Evolutionary conservation across 2,329 filamentous ascomycete species (phyloP), one percentile per base, ranked within the genome.

Genomic region (Alternaria atra): DNA sequence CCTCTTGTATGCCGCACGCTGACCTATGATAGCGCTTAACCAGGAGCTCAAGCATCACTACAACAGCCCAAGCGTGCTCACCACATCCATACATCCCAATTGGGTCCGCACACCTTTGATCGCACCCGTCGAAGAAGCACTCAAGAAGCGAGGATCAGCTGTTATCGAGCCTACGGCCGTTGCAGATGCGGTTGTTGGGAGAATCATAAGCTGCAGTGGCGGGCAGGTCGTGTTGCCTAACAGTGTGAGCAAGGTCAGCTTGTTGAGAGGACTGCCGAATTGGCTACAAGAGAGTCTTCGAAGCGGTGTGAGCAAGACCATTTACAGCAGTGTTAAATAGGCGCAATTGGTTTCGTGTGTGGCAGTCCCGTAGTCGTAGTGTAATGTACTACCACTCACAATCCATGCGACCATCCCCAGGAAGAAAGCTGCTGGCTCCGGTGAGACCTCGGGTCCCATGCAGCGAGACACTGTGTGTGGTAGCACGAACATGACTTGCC

Each of bases 221-320:
- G 78, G 75, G 7, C 81, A 83, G 65, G 61, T 83, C 5, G 73
- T 82, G 44, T 39, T 83, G 32, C 79, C 79, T 58, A 10, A 29
- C 12, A 30, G 40, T 9, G 17, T 55, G 44, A 7, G 34, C 72
- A 40, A 47, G 76, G 13, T 64, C 1, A 71, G 76, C 5, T 71
- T 69, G 7, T 63, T 85, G 34, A 76, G 83, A 55, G 82, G 77
- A 0, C 80, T 79, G 74, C 83, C 83, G 1, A 77, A 77, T 39
- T 85, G 84, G 83, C 29, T 84, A 55, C 83, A 85, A 66, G 82
- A 84, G 67, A 37, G 42, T 4, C 4, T 74, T 1, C 59, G 78
- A 54, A 65, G 58, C 50, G 54, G 60, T n/a, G 34, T 67, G n/a
- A 66, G 65, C 17, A 67, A 61, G 55, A 57, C 51, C 1, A 68